Evolutionary conservation across 2,329 filamentous ascomycete species (phyloP).

Genomic region (Blumeriella jaapii): DNA sequence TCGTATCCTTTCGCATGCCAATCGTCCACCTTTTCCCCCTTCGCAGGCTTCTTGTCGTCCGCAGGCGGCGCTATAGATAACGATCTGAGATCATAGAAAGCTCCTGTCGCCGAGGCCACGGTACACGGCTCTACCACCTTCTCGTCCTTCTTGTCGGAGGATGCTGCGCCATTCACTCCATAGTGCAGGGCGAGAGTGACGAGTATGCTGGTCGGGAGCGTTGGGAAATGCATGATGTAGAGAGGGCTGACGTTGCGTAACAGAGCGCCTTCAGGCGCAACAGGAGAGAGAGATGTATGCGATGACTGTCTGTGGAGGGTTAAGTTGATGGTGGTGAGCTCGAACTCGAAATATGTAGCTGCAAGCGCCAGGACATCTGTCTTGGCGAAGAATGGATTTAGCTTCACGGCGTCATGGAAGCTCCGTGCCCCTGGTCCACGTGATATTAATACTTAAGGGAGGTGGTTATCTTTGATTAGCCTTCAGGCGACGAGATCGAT

Average conservation of each 20-base stretch:
- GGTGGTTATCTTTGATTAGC: too few relatives aligned
- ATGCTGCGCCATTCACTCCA: slow-evolving; percentile 18
- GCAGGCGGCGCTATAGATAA: slow-evolving; percentile 20
- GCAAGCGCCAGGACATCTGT: too few relatives aligned
- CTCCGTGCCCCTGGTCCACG: too few relatives aligned
- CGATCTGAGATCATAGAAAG: slow-evolving; percentile 27
- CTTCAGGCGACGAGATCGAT: too few relatives aligned
- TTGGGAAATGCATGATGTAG: slow-evolving; percentile 21
- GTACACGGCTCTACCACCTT: slow-evolving; percentile 25
- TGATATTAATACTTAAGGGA: too few relatives aligned
- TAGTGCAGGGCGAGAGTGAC: slow-evolving; percentile 20
- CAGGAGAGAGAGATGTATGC: not conserved
- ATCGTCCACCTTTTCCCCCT: slow-evolving; percentile 46
- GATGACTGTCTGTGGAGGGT: not conserved
- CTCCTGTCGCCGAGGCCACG: slow-evolving; percentile 20
- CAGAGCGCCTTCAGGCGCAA: slow-evolving; percentile 20
- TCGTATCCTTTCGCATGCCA: slow-evolving; percentile 62
- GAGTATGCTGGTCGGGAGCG: slow-evolving; percentile 18
- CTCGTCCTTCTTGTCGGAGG: slow-evolving; percentile 19
- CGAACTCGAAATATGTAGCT: too few relatives aligned
- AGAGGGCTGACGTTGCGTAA: slow-evolving; percentile 1
- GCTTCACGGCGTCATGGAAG: too few relatives aligned
- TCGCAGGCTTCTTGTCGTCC: slow-evolving; percentile 30
- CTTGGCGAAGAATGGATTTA: too few relatives aligned
- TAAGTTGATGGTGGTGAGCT: not conserved